Evolutionary conservation across 768 basidiomycete species (phyloP).

Genomic region (Pulveroboletus sp.): DNA sequence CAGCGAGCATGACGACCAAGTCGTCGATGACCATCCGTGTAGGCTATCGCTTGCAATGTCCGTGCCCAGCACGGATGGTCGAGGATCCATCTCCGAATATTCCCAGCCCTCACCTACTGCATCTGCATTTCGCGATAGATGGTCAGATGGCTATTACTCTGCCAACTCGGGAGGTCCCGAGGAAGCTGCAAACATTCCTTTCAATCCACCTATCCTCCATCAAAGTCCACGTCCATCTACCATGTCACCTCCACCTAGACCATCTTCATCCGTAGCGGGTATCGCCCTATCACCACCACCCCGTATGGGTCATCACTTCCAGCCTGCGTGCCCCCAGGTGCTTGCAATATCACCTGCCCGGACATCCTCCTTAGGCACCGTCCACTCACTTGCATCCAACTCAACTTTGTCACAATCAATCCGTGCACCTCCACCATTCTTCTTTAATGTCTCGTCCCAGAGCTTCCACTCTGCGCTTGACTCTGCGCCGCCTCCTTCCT

Average conservation of each 20-base stretch:
- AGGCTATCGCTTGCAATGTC: slow-evolving; percentile 52
- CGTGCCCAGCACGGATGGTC: slow-evolving; percentile 33
- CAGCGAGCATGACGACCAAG: slow-evolving; percentile 39
- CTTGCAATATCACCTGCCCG: slow-evolving; percentile 16
- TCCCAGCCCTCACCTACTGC: slow-evolving; percentile 70
- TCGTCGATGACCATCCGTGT: slow-evolving; percentile 22
- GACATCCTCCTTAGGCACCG: slow-evolving; percentile 28
- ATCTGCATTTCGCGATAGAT: slow-evolving; percentile 72
- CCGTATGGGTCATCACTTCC: slow-evolving; percentile 20
- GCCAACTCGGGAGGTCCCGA: slow-evolving; percentile 19
- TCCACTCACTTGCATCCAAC: slow-evolving; percentile 29
- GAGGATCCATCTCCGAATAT: slow-evolving; percentile 62
- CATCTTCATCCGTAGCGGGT: slow-evolving; percentile 57
- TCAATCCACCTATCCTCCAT: slow-evolving; percentile 19
- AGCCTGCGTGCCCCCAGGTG: slow-evolving; percentile 14
- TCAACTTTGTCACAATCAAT: slow-evolving; percentile 21
- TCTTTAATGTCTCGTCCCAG: slow-evolving; percentile 44
- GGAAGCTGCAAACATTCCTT: slow-evolving; percentile 12
- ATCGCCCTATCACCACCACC: slow-evolving; percentile 55
- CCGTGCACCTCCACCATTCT: slow-evolving; percentile 24
- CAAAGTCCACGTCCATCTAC: slow-evolving; percentile 22
- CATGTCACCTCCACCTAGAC: slow-evolving; percentile 55
- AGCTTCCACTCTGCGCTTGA: slow-evolving; percentile 43
- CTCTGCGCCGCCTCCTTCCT: slow-evolving; percentile 59
- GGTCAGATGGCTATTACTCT: slow-evolving; percentile 33